Evolutionary conservation across 805 yeast genomes (phyloP).

Genomic region (Brettanomyces nanus): DNA sequence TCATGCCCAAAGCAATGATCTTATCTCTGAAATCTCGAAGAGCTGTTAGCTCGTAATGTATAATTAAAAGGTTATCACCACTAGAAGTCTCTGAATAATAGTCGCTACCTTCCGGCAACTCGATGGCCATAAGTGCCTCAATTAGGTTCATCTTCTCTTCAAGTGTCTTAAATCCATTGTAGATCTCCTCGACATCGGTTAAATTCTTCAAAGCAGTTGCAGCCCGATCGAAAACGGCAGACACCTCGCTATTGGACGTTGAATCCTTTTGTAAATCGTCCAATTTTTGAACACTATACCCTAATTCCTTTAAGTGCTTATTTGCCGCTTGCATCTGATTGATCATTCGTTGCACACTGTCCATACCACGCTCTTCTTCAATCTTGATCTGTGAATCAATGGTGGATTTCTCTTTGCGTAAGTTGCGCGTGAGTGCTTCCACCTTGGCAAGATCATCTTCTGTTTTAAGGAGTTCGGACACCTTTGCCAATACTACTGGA

Average conservation of each 20-base stretch:
- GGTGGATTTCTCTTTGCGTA: constrained; percentile 61
- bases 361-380: constrained; percentile 46
- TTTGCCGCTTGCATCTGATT: constrained; percentile 23
- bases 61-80: constrained; percentile 48
- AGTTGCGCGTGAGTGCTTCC: constrained; percentile 42
- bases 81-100: constrained; percentile 30
- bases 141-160: constrained; percentile 42
- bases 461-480: constrained; percentile 18
- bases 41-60: constrained; percentile 64
- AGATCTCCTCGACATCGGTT: constrained; percentile 57
- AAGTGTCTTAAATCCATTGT: constrained; percentile 52
- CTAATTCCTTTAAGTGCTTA: constrained; percentile 42
- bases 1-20: constrained; percentile 43
- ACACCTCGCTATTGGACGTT: constrained; percentile 51
- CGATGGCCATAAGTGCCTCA: constrained; percentile 43
- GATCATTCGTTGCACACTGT: constrained; percentile 16
- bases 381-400: constrained; percentile 68
- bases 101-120: constrained; percentile 18
- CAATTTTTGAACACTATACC: constrained; percentile 25
- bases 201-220: constrained; percentile 66
- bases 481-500: constrained; percentile 9
- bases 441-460: constrained; percentile 48
- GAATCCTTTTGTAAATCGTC: constrained; percentile 38
- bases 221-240: constrained; percentile 59
- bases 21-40: constrained; percentile 77